Evolutionary conservation across 2,329 filamentous ascomycete species (phyloP), one percentile per base, ranked within the genome.

Genomic region (Fusarium sp.): DNA sequence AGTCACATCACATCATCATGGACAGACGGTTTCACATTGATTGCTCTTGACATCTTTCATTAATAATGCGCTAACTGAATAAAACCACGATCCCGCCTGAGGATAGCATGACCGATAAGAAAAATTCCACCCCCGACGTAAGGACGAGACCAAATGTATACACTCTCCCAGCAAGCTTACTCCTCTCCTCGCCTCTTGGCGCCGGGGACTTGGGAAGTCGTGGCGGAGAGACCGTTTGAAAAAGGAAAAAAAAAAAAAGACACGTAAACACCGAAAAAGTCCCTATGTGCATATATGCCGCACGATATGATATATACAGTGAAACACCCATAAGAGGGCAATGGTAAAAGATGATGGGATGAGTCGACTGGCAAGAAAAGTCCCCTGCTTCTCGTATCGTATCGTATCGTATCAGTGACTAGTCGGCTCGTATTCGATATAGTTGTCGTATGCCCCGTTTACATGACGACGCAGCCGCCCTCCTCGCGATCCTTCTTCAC

Each of bases 401-500:
- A 36, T 19, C 19, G 19, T 36, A 7, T 12, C 11, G 48, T n/a
- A 36, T 39, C 13, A 12, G 31, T 58, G 22, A 39, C 36, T 53
- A 34, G 29, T 65, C 35, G 53, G 46, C 57, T 65, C 61, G 61
- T 65, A 54, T 62, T 63, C 53, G 48, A 49, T 51, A 50, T 55
- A 42, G 44, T 63, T 50, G 22, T 31, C 31, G 47, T 46, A 34
- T 34, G 43, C 6, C 42, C n/a, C 36, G 39, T 76, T 19, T 77
- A 89, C 87, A 89, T 88, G 60, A 89, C 74, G 59, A 73, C 72
- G 74, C 87, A 89, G 72, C 85, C 87, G 62, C 80, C 80, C 56
- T 87, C 84, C 61, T 88, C 86, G 69, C 85, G 83, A 59, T 86
- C 86, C 70, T 87, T 85, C 78, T 85, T 88, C 54, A 90, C 87